These are phyloP conservation scores for Hypoxylon rickii DNA, from an alignment of 495 filamentous ascomycete species.

Conservation along the genomic window DNA sequence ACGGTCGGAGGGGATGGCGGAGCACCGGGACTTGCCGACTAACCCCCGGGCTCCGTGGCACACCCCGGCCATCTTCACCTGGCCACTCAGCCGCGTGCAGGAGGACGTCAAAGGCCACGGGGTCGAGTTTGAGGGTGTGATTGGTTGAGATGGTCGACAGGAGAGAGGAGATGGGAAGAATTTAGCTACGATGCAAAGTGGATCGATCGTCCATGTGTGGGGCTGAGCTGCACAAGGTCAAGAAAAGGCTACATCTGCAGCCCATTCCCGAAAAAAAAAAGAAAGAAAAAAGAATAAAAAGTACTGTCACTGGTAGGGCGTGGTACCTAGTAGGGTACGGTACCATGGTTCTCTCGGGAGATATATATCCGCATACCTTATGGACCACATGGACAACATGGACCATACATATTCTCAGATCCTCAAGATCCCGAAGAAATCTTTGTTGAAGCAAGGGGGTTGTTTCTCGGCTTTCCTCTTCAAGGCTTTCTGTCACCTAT, in stretches of 20 bases:
- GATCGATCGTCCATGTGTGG: constrained; percentile 28
- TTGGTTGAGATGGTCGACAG: constrained; percentile 10
- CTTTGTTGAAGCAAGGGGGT: neutral
- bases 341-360: constrained; percentile 9
- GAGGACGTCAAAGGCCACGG: constrained; percentile 27
- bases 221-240: constrained; percentile 18
- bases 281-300: neutral
- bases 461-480: constrained; percentile 24
- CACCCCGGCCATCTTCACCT: constrained; percentile 10
- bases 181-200: constrained; percentile 28
- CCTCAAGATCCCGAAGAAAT: constrained; percentile 10
- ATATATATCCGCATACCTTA: constrained; percentile 25
- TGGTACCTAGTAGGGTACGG: constrained; percentile 11
- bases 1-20: constrained; percentile 14
- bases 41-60: constrained; percentile 21
- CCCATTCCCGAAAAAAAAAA: constrained; percentile 20
- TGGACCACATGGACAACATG: no score
- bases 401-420: no score
- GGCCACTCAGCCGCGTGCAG: constrained; percentile 20
- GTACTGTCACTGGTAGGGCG: neutral
- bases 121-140: constrained; percentile 16
- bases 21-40: constrained; percentile 9
- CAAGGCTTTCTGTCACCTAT: constrained; percentile 2
- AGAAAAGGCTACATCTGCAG: constrained; percentile 10
- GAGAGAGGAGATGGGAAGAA: constrained; percentile 26